Base-by-base conservation (phyloP, 768 basidiomycete genomes). In the Mycena albidolilacea region DNA sequence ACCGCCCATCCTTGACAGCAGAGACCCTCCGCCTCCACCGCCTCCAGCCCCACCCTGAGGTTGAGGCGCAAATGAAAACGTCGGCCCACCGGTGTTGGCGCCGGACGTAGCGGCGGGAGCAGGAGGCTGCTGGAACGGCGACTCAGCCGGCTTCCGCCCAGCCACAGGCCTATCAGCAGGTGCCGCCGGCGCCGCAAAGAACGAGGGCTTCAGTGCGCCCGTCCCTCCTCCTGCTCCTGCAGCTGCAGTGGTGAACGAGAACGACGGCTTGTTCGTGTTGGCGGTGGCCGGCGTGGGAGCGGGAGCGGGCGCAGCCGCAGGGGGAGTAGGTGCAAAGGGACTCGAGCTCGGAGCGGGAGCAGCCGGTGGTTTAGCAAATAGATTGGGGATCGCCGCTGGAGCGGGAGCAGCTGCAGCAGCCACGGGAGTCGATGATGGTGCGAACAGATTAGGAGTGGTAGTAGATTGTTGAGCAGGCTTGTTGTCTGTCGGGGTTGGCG, bases 1-100 rank as follows among this genome's bases (percentile, higher is more conserved):
- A 69, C 76, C 74, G 12, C 75, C 77, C 37, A 79, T 52, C 35
- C 80, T 75, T 44, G 80, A 78, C 62, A 80, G 43, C 14, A 81
- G 73, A 17, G 78, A 77, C 60, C 66, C 67, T 14, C 77, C 75
- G 10, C 48, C 17, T 30, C 30, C 12, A 9, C 14, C 44, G 44
- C 64, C 64, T 15, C 76, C 75, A 46, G 65, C 23, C 11, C 64
- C 58, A 7, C 71, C 48, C 35, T 44, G 39, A 11, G 57, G 48
- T 50, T 35, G 48, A 0, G 48, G 62, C 19, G 72, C 63, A 44
- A 73, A 69, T 50, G 68, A 73, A 60, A 73, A 73, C 0, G 41
- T 38, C 30, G 72, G 62, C 15, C 70, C 38, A 65, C 66, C 7
- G 41, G 61, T 52, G 67, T 55, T 57, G 46, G 73, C 3, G 50